phyloP scores from a whole-genome alignment of 2,329 filamentous ascomycete species.

The Colletotrichum euphorbiae region DNA sequence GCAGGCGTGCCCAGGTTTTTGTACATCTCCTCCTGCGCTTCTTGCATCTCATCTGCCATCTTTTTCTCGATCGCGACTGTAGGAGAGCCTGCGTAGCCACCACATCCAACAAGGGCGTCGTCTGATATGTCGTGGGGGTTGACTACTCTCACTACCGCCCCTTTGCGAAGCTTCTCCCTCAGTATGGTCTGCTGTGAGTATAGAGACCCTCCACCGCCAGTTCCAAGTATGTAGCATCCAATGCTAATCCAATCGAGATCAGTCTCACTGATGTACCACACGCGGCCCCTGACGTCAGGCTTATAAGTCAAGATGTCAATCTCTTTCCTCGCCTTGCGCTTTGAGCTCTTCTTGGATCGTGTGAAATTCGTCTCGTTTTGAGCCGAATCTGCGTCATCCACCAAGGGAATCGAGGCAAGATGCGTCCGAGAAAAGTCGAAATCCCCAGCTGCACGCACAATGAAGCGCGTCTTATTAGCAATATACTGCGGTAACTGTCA shows the following conservation, averaged over 20 bases:
- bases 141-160: conserved; percentile 63
- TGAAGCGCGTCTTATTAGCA: conserved; percentile 65
- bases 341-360: conserved; percentile 8
- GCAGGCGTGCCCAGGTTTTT: conserved; percentile 59
- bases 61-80: conserved; percentile 72
- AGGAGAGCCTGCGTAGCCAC: conserved; percentile 69
- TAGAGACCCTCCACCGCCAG: conserved; percentile 69
- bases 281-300: conserved; percentile 61
- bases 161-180: conserved; percentile 61
- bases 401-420: conserved; percentile 22
- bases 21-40: conserved; percentile 65
- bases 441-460: conserved; percentile 70
- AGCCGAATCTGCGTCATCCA: not conserved
- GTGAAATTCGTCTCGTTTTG: not conserved
- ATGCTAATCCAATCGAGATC: conserved; percentile 68
- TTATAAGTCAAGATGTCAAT: conserved; percentile 56
- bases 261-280: conserved; percentile 69
- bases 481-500: conserved; percentile 53
- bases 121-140: conserved; percentile 62
- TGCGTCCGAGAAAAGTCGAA: conserved; percentile 59
- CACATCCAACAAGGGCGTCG: conserved; percentile 64
- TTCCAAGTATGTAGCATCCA: conserved; percentile 71
- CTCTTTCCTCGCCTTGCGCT: conserved; percentile 39
- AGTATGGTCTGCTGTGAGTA: conserved; percentile 64
- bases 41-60: conserved; percentile 65